Evolutionary conservation across 2,329 filamentous ascomycete genomes (phyloP).

Genomic region (Fusarium sterilihyphosum): DNA sequence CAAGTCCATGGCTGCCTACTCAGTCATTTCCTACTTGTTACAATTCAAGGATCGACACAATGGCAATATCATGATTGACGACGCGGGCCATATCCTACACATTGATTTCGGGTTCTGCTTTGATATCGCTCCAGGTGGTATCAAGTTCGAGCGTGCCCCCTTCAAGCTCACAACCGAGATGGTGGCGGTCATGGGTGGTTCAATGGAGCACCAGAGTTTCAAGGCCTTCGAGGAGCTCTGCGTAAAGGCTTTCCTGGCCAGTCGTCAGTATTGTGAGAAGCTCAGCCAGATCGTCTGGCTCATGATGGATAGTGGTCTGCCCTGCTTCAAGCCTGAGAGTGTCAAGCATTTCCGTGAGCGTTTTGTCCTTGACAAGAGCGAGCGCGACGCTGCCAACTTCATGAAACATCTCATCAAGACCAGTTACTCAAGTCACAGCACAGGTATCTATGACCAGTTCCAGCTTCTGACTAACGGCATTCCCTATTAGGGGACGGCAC

Average conservation of each 20-base stretch:
- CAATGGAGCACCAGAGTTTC: slow-evolving; percentile 85
- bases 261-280: slow-evolving; percentile 86
- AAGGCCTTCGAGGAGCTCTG: slow-evolving; percentile 97
- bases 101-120: slow-evolving; percentile 99
- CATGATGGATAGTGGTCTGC: slow-evolving; percentile 96
- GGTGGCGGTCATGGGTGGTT: slow-evolving; percentile 98
- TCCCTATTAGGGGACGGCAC: slow-evolving; percentile 71
- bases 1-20: slow-evolving; percentile 99
- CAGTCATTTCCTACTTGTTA: slow-evolving; percentile 92
- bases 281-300: slow-evolving; percentile 88
- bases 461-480: slow-evolving; percentile 97
- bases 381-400: slow-evolving; percentile 93
- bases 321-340: slow-evolving; percentile 97
- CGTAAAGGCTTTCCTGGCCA: slow-evolving; percentile 93
- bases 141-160: slow-evolving; percentile 96
- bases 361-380: slow-evolving; percentile 91
- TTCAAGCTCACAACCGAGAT: slow-evolving; percentile 99
- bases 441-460: slow-evolving; percentile 97
- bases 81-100: slow-evolving; percentile 95
- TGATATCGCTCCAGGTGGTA: slow-evolving; percentile 95
- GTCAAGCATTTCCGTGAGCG: slow-evolving; percentile 91
- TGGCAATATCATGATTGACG: slow-evolving; percentile 99
- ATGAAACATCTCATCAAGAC: slow-evolving; percentile 90
- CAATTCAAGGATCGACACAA: slow-evolving; percentile 99
- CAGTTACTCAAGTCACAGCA: slow-evolving; percentile 91